A percentile compares a stretch with the other conserved stretches of the same genome.
phyloP scores from a whole-genome alignment of 2,329 filamentous ascomycete genomes.

The Sclerotinia glacialis region DNA sequence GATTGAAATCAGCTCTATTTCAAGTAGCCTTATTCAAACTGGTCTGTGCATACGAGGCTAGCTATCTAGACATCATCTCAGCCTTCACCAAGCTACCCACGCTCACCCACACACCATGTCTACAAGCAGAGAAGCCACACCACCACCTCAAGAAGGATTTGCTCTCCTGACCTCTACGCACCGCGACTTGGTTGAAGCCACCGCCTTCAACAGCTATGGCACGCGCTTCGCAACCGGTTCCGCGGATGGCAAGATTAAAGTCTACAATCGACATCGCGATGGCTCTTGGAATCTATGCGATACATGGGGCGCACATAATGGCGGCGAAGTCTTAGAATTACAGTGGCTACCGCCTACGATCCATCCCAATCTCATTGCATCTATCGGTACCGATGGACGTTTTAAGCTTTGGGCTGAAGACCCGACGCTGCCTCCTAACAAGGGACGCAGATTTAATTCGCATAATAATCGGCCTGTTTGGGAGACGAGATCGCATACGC shows the following conservation, averaged over 20 bases:
- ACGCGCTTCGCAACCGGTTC: constrained; percentile 88
- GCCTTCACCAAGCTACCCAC: not conserved
- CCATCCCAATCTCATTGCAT: constrained; percentile 80
- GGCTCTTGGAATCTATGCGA: constrained; percentile 77
- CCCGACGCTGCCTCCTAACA: constrained; percentile 68
- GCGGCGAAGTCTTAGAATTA: constrained; percentile 85
- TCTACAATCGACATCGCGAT: constrained; percentile 81
- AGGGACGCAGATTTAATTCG: constrained; percentile 75
- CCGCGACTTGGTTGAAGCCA: constrained; percentile 50
- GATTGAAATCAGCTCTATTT: not conserved
- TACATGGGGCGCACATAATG: constrained; percentile 85
- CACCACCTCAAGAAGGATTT: constrained; percentile 30
- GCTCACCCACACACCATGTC: constrained; percentile 21
- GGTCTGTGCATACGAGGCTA: constrained; percentile 11
- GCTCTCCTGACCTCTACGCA: constrained; percentile 68
- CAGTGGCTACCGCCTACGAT: constrained; percentile 92
- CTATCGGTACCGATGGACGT: constrained; percentile 83
- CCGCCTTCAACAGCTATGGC: constrained; percentile 89
- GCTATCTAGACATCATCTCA: constrained; percentile 1
- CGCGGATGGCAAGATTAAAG: constrained; percentile 87
- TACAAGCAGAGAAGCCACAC: constrained; percentile 28
- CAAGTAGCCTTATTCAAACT: not conserved
- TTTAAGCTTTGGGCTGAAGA: constrained; percentile 95
- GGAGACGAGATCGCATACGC: constrained; percentile 33
- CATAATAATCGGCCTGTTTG: constrained; percentile 61